phyloP scores from a whole-genome alignment of 2,329 filamentous ascomycete species.

The Alternaria longipes region DNA sequence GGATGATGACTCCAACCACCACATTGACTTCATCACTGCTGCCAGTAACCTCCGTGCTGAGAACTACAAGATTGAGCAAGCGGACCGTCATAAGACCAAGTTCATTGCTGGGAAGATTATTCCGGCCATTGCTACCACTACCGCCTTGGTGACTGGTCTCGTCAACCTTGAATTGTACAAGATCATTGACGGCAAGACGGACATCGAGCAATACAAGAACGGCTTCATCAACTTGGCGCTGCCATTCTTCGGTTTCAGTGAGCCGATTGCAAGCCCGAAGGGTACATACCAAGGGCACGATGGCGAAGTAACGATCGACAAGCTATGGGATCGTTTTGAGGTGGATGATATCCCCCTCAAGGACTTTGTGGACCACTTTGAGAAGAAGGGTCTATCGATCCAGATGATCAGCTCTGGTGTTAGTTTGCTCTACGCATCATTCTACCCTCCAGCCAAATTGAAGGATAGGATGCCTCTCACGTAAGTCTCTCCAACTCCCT shows the following conservation, averaged over 20 bases:
- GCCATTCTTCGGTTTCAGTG: constrained; percentile 98
- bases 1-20: constrained; percentile 96
- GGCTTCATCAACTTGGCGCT: constrained; percentile 96
- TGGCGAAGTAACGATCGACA: constrained; percentile 84
- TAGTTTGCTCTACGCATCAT: constrained; percentile 90
- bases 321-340: constrained; percentile 98
- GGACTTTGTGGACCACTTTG: constrained; percentile 84
- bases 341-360: constrained; percentile 83
- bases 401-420: constrained; percentile 98
- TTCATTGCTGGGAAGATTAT: constrained; percentile 99
- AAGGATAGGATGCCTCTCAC: constrained; percentile 81
- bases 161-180: constrained; percentile 96
- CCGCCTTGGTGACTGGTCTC: constrained; percentile 91
- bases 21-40: constrained; percentile 99
- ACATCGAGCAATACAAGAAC: constrained; percentile 99
- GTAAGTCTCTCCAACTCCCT: constrained; percentile 57
- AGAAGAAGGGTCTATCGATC: constrained; percentile 78
- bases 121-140: constrained; percentile 96
- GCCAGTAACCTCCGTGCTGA: constrained; percentile 95
- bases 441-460: constrained; percentile 83
- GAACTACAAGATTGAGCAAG: constrained; percentile 95
- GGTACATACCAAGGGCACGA: constrained; percentile 83
- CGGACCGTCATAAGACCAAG: constrained; percentile 97
- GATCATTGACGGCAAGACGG: constrained; percentile 93
- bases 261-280: constrained; percentile 94